Base-by-base conservation (phyloP, 2,329 filamentous ascomycete genomes). In the Myriosclerotinia scirpicola region DNA sequence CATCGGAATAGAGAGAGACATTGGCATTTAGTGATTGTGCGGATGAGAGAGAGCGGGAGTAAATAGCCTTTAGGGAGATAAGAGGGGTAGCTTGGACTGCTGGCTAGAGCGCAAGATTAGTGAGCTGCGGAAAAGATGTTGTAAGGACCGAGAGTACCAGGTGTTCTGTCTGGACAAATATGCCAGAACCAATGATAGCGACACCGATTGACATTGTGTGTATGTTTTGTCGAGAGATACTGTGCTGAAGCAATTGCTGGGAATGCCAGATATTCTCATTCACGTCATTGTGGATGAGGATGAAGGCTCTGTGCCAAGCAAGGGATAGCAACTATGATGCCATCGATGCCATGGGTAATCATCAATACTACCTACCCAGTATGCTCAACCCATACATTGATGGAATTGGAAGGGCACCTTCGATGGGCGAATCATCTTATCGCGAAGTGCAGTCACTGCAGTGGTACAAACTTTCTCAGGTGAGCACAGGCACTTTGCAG, bases 121-220 rank as follows among this genome's bases (percentile, higher is more conserved):
- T 67, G 42, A 65, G 52, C 53, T 36, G 30, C 48, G 17, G 38
- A 36, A 46, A 22, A 46, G 44, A 40, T n/a, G 20, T 30, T 40
- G n/a, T 20, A 48, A 34, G 20, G 15, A 50, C 36, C 34, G 56
- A 59, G 72, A 78, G 55, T 72, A 85, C 83, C 69, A 87, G 78
- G 71, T 87, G 86, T 69, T 86, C 79, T 73, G 84, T 82, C 72
- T 82, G 82, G 71, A 83, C 84, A 71, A 88, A 88, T 72, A 89
- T 85, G 72, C 86, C 87, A 69, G 84, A 83, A 48, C 87, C 87
- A 64, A 90, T 82, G 66, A 90, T 81, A 54, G 87, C 87, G 53
- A 89, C 79, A 67, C 84, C 83, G 61, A 84, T 77, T 36, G 79
- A 69, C 75, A 76, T 77, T 73, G n/a, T 34, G n/a, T 36, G 4